Evolutionary conservation across 2,329 filamentous ascomycete species (phyloP).

Genomic region (Neofusicoccum umdonicola): DNA sequence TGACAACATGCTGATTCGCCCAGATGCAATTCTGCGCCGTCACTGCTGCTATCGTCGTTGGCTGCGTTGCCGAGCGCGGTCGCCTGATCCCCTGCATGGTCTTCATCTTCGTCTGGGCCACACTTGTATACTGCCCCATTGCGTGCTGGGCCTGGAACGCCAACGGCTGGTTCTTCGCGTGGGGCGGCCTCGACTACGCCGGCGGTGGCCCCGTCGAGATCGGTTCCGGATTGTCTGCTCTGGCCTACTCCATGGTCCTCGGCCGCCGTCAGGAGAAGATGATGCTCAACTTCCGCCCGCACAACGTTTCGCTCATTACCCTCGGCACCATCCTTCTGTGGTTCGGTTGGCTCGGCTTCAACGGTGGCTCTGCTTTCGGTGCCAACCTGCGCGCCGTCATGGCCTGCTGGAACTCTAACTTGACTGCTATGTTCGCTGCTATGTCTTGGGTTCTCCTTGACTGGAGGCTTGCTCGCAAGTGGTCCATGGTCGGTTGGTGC

Average conservation of each 20-base stretch:
- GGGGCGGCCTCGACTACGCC: conserved; percentile 93
- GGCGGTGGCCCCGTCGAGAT: conserved; percentile 98
- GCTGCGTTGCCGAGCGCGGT: conserved; percentile 89
- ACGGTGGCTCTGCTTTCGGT: conserved; percentile 91
- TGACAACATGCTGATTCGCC: conserved; percentile 20
- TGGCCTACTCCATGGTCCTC: conserved; percentile 94
- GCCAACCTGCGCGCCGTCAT: conserved; percentile 91
- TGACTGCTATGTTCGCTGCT: conserved; percentile 87
- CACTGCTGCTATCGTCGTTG: conserved; percentile 86
- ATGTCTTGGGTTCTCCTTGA: conserved; percentile 95
- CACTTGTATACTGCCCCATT: conserved; percentile 93
- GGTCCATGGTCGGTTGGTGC: conserved; percentile 92
- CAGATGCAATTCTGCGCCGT: conserved; percentile 97
- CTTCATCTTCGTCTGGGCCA: conserved; percentile 95
- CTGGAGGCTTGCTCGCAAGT: conserved; percentile 90
- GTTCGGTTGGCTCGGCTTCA: conserved; percentile 99
- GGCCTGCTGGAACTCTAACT: conserved; percentile 97
- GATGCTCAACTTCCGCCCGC: conserved; percentile 91
- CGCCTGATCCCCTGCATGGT: conserved; percentile 91
- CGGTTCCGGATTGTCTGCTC: conserved; percentile 83
- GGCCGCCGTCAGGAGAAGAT: conserved; percentile 97
- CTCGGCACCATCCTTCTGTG: conserved; percentile 93
- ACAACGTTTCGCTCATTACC: conserved; percentile 97
- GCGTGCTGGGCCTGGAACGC: conserved; percentile 96
- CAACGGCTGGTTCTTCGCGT: conserved; percentile 88